A percentile compares a stretch with the other conserved stretches of the same genome.
Evolutionary conservation across 2,329 filamentous ascomycete species (phyloP).

Genomic region (Cladosporium sp.): DNA sequence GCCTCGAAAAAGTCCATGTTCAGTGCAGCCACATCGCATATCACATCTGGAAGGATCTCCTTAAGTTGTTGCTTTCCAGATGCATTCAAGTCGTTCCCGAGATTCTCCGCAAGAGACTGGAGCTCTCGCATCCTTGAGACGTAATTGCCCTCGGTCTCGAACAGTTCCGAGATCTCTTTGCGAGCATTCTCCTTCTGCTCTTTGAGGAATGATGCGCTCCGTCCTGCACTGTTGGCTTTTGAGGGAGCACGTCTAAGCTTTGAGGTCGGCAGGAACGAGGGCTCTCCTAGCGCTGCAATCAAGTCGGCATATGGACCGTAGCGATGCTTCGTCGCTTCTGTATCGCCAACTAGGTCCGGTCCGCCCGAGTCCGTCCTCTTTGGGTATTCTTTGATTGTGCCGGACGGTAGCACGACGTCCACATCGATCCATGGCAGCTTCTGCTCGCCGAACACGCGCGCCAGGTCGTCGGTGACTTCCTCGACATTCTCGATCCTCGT

Average conservation of each 20-base stretch:
- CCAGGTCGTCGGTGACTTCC: slow-evolving; percentile 71
- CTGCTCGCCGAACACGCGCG: slow-evolving; percentile 75
- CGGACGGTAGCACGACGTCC: slow-evolving; percentile 80
- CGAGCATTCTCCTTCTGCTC: slow-evolving; percentile 82
- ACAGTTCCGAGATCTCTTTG: slow-evolving; percentile 83
- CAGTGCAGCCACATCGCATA: slow-evolving; percentile 76
- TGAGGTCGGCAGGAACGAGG: slow-evolving; percentile 83
- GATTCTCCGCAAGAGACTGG: slow-evolving; percentile 75
- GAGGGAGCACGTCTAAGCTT: slow-evolving; percentile 83
- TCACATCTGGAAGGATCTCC: slow-evolving; percentile 76
- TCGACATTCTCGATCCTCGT: slow-evolving; percentile 73
- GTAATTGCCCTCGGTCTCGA: slow-evolving; percentile 93
- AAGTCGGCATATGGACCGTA: slow-evolving; percentile 78
- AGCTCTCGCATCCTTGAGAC: slow-evolving; percentile 69
- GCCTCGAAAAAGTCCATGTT: slow-evolving; percentile 80
- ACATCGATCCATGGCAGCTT: slow-evolving; percentile 82
- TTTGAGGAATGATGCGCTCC: slow-evolving; percentile 73
- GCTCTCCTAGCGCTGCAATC: slow-evolving; percentile 76
- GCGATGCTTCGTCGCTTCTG: slow-evolving; percentile 54
- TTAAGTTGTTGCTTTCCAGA: slow-evolving; percentile 70
- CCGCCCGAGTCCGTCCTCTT: slow-evolving; percentile 26
- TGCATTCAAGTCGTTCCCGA: slow-evolving; percentile 76
- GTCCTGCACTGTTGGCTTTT: slow-evolving; percentile 76
- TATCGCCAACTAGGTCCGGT: slow-evolving; percentile 32
- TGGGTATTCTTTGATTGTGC: slow-evolving; percentile 56